phyloP scores from a whole-genome alignment of 2,329 filamentous ascomycete genomes.

The Aspergillus sp. region DNA sequence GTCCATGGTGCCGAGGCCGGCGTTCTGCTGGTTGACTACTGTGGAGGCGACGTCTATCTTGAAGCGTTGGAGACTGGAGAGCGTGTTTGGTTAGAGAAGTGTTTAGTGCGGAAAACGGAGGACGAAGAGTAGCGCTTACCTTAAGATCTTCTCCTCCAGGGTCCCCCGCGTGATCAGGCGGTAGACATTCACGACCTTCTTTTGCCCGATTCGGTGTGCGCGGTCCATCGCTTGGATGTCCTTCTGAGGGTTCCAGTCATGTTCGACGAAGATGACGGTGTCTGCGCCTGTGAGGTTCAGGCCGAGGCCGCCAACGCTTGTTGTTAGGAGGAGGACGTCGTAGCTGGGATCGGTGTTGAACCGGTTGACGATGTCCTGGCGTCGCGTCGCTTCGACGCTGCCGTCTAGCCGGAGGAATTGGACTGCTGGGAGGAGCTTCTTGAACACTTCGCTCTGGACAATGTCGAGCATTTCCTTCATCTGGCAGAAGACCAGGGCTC shows the following conservation, averaged over 20 bases:
- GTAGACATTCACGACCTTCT: conserved; percentile 99
- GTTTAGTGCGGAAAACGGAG: too few species aligned
- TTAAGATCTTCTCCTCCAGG: conserved; percentile 94
- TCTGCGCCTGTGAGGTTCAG: conserved; percentile 94
- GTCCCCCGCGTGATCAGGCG: conserved; percentile 92
- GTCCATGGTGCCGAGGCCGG: conserved; percentile 89
- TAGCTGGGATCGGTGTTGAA: conserved; percentile 98
- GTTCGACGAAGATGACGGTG: conserved; percentile 98
- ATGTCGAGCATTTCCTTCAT: conserved; percentile 99
- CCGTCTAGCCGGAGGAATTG: conserved; percentile 93
- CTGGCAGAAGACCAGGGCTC: conserved; percentile 94
- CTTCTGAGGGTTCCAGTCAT: conserved; percentile 99
- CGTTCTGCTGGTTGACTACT: conserved; percentile 98
- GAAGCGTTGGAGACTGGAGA: conserved; percentile 89
- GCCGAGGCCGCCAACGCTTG: conserved; percentile 86
- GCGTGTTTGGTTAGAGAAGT: too few species aligned
- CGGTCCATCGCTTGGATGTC: conserved; percentile 99
- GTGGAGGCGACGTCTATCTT: conserved; percentile 98
- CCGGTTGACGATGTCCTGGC: conserved; percentile 96
- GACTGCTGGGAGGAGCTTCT: conserved; percentile 81
- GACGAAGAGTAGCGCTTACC: conserved; percentile 42
- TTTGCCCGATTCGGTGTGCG: conserved; percentile 94
- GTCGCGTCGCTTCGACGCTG: conserved; percentile 80
- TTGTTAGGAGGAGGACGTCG: conserved; percentile 86
- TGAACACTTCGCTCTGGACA: conserved; percentile 88